These are phyloP conservation scores for Penicillium soppii DNA, from an alignment of 495 filamentous ascomycete genomes.

Conservation along the genomic window DNA sequence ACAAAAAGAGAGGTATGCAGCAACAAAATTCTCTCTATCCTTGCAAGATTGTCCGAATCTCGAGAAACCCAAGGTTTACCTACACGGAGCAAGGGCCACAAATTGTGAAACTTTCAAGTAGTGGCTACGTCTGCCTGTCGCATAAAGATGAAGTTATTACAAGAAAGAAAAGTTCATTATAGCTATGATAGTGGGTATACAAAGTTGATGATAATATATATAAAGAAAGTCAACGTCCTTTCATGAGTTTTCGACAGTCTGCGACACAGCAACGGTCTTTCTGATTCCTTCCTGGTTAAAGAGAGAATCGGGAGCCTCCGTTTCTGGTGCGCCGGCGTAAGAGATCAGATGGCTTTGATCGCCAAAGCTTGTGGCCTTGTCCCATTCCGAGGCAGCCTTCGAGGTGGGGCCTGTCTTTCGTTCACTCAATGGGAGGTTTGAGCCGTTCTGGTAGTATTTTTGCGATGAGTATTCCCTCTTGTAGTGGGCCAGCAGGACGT, in stretches of 20 bases:
- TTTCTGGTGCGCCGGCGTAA: conserved; percentile 28
- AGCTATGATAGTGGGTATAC: conserved; percentile 5
- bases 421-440: conserved; percentile 29
- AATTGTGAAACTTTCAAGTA: too few relatives aligned
- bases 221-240: background rate
- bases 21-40: too few relatives aligned
- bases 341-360: conserved; percentile 39
- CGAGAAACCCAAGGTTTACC: too few relatives aligned
- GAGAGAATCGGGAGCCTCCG: conserved; percentile 12
- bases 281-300: conserved; percentile 26
- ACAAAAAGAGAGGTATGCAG: background rate
- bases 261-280: conserved; percentile 39
- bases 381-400: conserved; percentile 13
- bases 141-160: too few relatives aligned
- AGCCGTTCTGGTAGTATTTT: conserved; percentile 32
- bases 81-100: too few relatives aligned
- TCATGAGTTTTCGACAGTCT: conserved; percentile 31
- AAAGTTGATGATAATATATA: background rate
- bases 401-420: conserved; percentile 19
- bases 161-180: conserved; percentile 3
- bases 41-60: too few relatives aligned
- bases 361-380: conserved; percentile 23
- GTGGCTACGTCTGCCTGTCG: too few relatives aligned
- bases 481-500: conserved; percentile 34
- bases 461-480: conserved; percentile 30